Evolutionary conservation across 805 yeast species (phyloP).

Genomic region (Saccharomyces paradoxus): DNA sequence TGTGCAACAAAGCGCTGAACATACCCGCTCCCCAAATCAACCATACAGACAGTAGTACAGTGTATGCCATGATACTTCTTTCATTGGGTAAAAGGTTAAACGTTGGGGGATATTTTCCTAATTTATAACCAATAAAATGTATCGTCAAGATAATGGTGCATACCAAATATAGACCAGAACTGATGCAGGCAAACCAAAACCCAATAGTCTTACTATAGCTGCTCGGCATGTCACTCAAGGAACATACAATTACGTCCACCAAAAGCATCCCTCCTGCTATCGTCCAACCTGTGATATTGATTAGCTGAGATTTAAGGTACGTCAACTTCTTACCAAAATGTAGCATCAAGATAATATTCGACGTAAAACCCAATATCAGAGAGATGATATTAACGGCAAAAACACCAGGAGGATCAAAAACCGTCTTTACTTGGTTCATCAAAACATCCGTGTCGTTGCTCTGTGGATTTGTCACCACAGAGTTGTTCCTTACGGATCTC

Average conservation of each 20-base stretch:
- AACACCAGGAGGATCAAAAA: constrained; percentile 36
- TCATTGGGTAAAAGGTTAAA: constrained; percentile 63
- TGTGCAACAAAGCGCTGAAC: constrained; percentile 38
- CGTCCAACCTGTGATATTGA: constrained; percentile 60
- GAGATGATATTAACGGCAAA: constrained; percentile 54
- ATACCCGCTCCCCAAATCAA: constrained; percentile 60
- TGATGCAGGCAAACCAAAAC: constrained; percentile 69
- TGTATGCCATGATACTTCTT: constrained; percentile 64
- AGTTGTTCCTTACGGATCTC: constrained; percentile 33
- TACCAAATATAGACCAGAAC: constrained; percentile 50
- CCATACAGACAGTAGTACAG: constrained; percentile 61
- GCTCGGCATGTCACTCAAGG: constrained; percentile 14
- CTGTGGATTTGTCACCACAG: not conserved
- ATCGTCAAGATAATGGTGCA: constrained; percentile 46
- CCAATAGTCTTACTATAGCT: constrained; percentile 43
- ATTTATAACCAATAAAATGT: constrained; percentile 55
- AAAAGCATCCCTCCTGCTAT: constrained; percentile 48
- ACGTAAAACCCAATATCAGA: constrained; percentile 53
- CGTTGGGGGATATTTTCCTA: constrained; percentile 56
- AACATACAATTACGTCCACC: constrained; percentile 30
- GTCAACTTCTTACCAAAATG: constrained; percentile 55
- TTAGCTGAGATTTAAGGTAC: constrained; percentile 52
- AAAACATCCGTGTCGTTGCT: constrained; percentile 3
- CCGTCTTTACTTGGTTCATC: constrained; percentile 10
- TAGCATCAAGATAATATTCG: constrained; percentile 60